Percentiles rank a stretch among this genome's conserved stretches.
Evolutionary conservation across 495 filamentous ascomycete genomes (phyloP).

Genomic region (Hypoxylon subgilvum): DNA sequence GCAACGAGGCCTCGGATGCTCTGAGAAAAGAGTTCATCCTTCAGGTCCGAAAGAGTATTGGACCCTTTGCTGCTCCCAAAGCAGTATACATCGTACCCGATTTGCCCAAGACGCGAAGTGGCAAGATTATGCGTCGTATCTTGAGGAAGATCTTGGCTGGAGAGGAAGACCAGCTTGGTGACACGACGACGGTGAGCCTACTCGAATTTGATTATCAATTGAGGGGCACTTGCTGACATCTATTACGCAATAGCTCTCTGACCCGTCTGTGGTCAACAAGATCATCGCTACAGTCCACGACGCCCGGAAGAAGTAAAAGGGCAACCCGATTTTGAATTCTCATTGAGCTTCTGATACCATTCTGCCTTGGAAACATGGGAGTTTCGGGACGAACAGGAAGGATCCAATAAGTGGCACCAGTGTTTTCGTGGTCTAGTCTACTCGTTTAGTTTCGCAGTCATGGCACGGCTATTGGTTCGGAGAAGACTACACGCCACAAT

Average conservation of each 20-base stretch:
- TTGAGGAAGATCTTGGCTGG: constrained; percentile 94
- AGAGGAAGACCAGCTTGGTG: constrained; percentile 95
- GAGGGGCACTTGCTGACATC: constrained; percentile 45
- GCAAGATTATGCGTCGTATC: constrained; percentile 99
- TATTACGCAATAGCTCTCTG: constrained; percentile 69
- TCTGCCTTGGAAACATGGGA: constrained; percentile 15
- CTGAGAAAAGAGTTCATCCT: constrained; percentile 89
- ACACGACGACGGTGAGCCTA: constrained; percentile 81
- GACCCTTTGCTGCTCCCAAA: constrained; percentile 96
- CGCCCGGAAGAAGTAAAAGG: constrained; percentile 54
- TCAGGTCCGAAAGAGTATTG: constrained; percentile 96
- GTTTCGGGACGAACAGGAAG: constrained; percentile 10
- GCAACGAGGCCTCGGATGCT: constrained; percentile 76
- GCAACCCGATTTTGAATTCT: constrained; percentile 6
- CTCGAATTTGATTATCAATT: neutral
- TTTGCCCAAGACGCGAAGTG: constrained; percentile 92
- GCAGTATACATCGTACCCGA: constrained; percentile 87
- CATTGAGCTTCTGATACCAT: constrained; percentile 24
- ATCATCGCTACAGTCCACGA: constrained; percentile 83
- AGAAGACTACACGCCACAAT: constrained; percentile 8
- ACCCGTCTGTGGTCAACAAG: constrained; percentile 85
- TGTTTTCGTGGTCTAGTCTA: neutral
- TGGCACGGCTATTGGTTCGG: constrained; percentile 2
- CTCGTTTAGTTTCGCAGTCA: constrained; percentile 1
- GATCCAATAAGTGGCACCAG: neutral